phyloP scores from a whole-genome alignment of 2,329 filamentous ascomycete species.

The Ceratocystiopsis minuta region DNA sequence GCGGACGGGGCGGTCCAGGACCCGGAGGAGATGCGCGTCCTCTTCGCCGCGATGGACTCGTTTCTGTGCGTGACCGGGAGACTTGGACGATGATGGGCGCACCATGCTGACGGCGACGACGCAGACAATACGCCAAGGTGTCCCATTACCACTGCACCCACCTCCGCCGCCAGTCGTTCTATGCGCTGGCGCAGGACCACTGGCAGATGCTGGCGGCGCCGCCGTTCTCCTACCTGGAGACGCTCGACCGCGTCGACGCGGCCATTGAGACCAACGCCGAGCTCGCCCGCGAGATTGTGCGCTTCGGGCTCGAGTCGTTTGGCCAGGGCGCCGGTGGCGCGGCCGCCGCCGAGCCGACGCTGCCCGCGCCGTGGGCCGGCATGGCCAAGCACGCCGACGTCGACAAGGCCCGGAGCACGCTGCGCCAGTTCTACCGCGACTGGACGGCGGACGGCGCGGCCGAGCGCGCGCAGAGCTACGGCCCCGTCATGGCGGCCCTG shows the following conservation, averaged over 20 bases:
- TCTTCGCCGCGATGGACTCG: slow-evolving; percentile 72
- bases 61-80: slow-evolving; percentile 48
- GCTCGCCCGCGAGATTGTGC: slow-evolving; percentile 61
- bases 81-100: no score
- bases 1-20: slow-evolving; percentile 25
- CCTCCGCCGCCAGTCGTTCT: slow-evolving; percentile 78
- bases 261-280: slow-evolving; percentile 81
- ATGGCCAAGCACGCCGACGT: slow-evolving; percentile 56
- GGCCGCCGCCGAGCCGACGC: slow-evolving; percentile 20
- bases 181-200: slow-evolving; percentile 68
- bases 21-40: slow-evolving; percentile 60
- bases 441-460: slow-evolving; percentile 64
- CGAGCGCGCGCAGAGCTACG: slow-evolving; percentile 65
- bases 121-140: slow-evolving; percentile 64
- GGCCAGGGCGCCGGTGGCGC: slow-evolving; percentile 19
- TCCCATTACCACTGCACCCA: slow-evolving; percentile 87
- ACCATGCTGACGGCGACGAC: no score
- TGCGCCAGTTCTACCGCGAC: slow-evolving; percentile 87
- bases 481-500: slow-evolving; percentile 52
- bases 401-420: slow-evolving; percentile 80
- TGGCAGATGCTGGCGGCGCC: slow-evolving; percentile 66
- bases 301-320: slow-evolving; percentile 51
- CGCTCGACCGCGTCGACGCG: slow-evolving; percentile 60
- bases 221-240: slow-evolving; percentile 69
- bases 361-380: slow-evolving; percentile 47